Evolutionary conservation across 495 filamentous ascomycete species (phyloP).

Genomic region (Penicillium angulare): DNA sequence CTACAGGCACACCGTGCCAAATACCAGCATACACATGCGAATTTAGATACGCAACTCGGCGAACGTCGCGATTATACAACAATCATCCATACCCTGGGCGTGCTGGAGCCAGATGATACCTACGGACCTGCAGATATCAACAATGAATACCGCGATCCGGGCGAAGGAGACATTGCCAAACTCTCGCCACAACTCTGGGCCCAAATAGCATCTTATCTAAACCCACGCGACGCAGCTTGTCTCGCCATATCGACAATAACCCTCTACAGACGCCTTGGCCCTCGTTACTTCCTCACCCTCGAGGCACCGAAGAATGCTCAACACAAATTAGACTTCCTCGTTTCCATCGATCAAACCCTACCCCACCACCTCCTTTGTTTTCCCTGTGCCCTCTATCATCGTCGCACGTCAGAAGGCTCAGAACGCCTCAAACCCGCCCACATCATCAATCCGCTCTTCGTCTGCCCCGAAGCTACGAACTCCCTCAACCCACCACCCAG

Average conservation of each 20-base stretch:
- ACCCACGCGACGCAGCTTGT: slow-evolving; percentile 43
- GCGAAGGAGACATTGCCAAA: slow-evolving; percentile 44
- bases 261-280: slow-evolving; percentile 41
- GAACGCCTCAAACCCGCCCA: slow-evolving; percentile 49
- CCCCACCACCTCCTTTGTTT: slow-evolving; percentile 57
- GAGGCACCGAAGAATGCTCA: slow-evolving; percentile 34
- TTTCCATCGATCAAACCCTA: slow-evolving; percentile 39
- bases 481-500: slow-evolving; percentile 40
- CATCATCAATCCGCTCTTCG: slow-evolving; percentile 51
- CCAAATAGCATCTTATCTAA: slow-evolving; percentile 36
- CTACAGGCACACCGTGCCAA: slow-evolving; percentile 40
- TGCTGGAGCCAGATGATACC: slow-evolving; percentile 33
- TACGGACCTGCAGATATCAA: slow-evolving; percentile 14
- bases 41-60: slow-evolving; percentile 47
- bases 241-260: slow-evolving; percentile 49
- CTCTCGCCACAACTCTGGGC: slow-evolving; percentile 46
- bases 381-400: slow-evolving; percentile 53
- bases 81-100: slow-evolving; percentile 46
- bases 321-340: slow-evolving; percentile 47
- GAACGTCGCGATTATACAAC: slow-evolving; percentile 48
- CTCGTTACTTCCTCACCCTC: slow-evolving; percentile 30
- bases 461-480: slow-evolving; percentile 47
- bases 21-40: slow-evolving; percentile 29
- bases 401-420: slow-evolving; percentile 43
- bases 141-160: slow-evolving; percentile 31